Evolutionary conservation across 2,329 filamentous ascomycete genomes (phyloP).

Genomic region (Aureobasidium sp.): DNA sequence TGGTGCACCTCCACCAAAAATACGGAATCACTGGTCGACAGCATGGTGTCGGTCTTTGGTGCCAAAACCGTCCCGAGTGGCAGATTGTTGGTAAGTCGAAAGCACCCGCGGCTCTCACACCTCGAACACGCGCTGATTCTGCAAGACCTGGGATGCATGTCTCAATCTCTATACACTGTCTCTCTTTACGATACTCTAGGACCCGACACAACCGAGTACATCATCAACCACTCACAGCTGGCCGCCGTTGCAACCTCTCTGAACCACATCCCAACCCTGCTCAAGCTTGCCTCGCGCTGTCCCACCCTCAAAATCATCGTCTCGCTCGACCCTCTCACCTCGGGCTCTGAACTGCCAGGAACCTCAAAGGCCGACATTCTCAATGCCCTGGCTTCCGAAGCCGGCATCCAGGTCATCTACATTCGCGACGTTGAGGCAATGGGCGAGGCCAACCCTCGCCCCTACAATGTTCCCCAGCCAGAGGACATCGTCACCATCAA

Average conservation of each 20-base stretch:
- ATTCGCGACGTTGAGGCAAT: slow-evolving; percentile 74
- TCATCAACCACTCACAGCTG: slow-evolving; percentile 82
- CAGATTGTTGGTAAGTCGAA: slow-evolving; percentile 59
- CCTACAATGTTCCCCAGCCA: slow-evolving; percentile 61
- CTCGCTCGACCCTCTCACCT: slow-evolving; percentile 72
- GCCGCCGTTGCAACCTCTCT: slow-evolving; percentile 68
- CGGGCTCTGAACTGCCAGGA: slow-evolving; percentile 60
- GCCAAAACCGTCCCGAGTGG: slow-evolving; percentile 82
- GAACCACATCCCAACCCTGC: slow-evolving; percentile 68
- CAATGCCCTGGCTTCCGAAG: slow-evolving; percentile 61
- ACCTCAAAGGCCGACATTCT: slow-evolving; percentile 73
- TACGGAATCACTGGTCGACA: slow-evolving; percentile 57
- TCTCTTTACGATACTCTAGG: slow-evolving; percentile 96
- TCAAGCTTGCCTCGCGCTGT: slow-evolving; percentile 69
- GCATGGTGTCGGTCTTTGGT: slow-evolving; percentile 75
- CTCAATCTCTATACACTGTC: slow-evolving; percentile 79
- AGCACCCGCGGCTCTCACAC: neutral
- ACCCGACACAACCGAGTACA: slow-evolving; percentile 84
- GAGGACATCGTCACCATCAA: slow-evolving; percentile 82
- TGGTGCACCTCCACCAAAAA: slow-evolving; percentile 71
- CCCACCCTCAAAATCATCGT: slow-evolving; percentile 81
- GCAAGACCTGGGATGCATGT: slow-evolving; percentile 73
- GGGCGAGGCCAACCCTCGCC: slow-evolving; percentile 59
- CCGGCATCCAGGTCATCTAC: slow-evolving; percentile 70
- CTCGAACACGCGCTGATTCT: neutral